Percentiles rank a stretch among this genome's conserved stretches.
phyloP scores from a whole-genome alignment of 106 monocot genomes.

The Apostasia shenzhenica region DNA sequence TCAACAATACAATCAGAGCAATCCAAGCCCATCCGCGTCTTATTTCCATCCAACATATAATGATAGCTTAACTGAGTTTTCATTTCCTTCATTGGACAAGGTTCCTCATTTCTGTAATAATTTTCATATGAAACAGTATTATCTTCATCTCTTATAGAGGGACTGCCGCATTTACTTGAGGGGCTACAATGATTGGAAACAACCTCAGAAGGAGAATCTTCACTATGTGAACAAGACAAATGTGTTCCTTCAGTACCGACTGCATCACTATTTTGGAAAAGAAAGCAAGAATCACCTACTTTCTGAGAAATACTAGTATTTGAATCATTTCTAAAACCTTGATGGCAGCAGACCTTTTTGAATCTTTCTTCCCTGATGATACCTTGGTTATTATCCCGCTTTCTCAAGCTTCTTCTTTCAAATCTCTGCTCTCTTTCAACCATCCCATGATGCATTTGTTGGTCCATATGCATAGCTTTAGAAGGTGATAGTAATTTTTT shows the following conservation, averaged over 20 bases:
- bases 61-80: background rate
- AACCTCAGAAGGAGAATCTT: background rate
- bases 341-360: constrained; percentile 21
- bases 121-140: background rate
- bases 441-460: constrained; percentile 11
- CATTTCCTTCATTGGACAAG: background rate
- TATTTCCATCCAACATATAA: constrained; percentile 1
- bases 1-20: constrained; percentile 19
- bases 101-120: constrained; percentile 1
- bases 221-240: constrained; percentile 1
- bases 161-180: constrained; percentile 9
- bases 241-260: background rate
- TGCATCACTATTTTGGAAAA: constrained; percentile 1
- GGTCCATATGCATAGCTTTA: constrained; percentile 8
- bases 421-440: constrained; percentile 21
- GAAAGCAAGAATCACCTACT: background rate
- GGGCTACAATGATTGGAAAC: background rate
- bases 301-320: constrained; percentile 8
- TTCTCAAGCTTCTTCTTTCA: constrained; percentile 44
- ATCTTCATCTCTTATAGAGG: constrained; percentile 7
- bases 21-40: constrained; percentile 6
- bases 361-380: constrained; percentile 13
- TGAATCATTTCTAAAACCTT: constrained; percentile 9
- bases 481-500: constrained; percentile 12
- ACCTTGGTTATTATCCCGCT: constrained; percentile 3